Evolutionary conservation across 331 rosid genomes (phyloP).

Genomic region (Acacia pycnantha): DNA sequence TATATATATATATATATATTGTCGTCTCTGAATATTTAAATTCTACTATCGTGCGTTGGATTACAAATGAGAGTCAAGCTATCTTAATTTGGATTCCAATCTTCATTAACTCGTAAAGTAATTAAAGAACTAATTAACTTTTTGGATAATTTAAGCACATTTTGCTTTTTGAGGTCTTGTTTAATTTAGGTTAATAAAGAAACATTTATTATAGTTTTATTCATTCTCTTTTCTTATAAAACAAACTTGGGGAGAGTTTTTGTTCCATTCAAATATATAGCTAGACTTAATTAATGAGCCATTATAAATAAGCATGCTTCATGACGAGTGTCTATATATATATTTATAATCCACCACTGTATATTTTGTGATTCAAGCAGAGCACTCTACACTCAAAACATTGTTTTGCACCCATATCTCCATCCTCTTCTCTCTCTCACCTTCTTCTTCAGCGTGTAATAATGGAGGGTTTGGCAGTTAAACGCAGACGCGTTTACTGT

Average conservation of each 20-base stretch:
- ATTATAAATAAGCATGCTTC: not conserved
- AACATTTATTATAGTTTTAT: not conserved
- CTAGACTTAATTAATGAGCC: not conserved
- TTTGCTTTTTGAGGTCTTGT: not conserved
- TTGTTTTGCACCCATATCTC: constrained; percentile 22
- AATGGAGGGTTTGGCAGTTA: constrained; percentile 47
- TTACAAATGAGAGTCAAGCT: not conserved
- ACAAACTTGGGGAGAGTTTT: not conserved
- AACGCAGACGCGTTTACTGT: constrained; percentile 53
- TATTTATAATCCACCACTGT: not conserved
- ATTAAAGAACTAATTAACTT: not conserved
- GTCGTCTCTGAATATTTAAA: not conserved
- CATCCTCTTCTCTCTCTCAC: not conserved
- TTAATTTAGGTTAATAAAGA: not conserved
- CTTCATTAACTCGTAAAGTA: not conserved
- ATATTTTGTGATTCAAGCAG: not conserved
- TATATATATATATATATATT: not conserved
- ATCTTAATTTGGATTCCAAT: not conserved
- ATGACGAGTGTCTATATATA: not conserved
- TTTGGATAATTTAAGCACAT: not conserved
- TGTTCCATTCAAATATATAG: not conserved
- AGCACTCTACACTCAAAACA: not conserved
- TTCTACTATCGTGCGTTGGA: not conserved
- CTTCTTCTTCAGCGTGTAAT: not conserved
- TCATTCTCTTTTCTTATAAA: not conserved